Evolutionary conservation across 2,329 filamentous ascomycete genomes (phyloP), one percentile per base, ranked within the genome.

Genomic region (Emmonsia crescens): DNA sequence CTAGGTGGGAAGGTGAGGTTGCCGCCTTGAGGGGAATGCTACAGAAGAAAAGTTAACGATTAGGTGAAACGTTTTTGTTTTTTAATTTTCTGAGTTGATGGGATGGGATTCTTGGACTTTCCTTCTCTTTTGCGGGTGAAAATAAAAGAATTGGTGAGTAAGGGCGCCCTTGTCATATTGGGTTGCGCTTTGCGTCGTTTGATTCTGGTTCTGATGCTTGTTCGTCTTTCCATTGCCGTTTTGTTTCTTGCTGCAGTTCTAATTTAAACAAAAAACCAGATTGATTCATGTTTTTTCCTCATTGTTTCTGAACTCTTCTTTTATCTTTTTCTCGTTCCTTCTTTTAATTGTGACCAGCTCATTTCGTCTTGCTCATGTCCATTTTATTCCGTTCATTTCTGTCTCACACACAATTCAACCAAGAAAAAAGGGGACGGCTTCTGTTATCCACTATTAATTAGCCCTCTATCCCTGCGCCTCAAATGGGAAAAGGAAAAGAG

Each of bases 1-100:
- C 85, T 10, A 78, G 84, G 68, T 79, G 85, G 60, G 85, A 89
- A 72, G 85, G 85, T 2, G 85, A 89, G 74, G 79, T 82, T 1
- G 80, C 83, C 62, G 82, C 85, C 12, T 73, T 89, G 62, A 79
- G 81, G 67, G 80, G 79, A 64, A 76, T 84, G 73, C 52, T 63
- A 33, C 16, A 38, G 49, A 62, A 57, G 51, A 46, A 54, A 12
- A 10, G 33, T 14, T 60, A 19, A 29, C 5, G 27, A 24, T 21
- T 42, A 24, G 5, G 21, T 59, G 14, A 54, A 49, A 27, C 31
- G 5, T 61, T 24, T 46, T 24, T 21, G 55, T 1, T 3, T 21
- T 19, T 57, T 5, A 1, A 9, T 61, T 46, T 36, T 46, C n/a
- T n/a, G n/a, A 19, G 2, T 10, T 56, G 31, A 16, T 56, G 33